Evolutionary conservation across 257 asterid species (phyloP), one percentile per base, ranked within the genome.

Genomic region (Lantana camara): DNA sequence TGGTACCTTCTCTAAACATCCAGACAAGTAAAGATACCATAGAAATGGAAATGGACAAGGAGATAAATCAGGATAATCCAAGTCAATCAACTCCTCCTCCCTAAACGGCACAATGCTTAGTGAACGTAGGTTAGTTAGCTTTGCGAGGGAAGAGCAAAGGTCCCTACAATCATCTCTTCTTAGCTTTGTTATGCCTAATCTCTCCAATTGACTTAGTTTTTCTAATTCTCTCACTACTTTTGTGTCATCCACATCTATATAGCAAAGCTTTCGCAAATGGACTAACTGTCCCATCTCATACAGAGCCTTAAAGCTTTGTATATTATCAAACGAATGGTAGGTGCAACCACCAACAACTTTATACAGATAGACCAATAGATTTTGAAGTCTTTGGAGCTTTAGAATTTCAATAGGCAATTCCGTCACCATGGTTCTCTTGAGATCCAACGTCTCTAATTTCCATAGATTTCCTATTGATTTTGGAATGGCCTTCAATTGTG

Each of bases 161-260:
- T 62, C 74, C 56, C 5, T 57, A n/a, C 72, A 74, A 44, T 76
- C 72, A 56, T 67, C 68, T 44, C 51, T 71, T 42, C 57, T 61
- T n/a, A n/a, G n/a, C n/a, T n/a, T n/a, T n/a, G n/a, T n/a, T n/a
- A n/a, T n/a, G n/a, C n/a, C n/a, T n/a, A n/a, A n/a, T n/a, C n/a
- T n/a, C n/a, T n/a, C n/a, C n/a, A n/a, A n/a, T n/a, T n/a, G n/a
- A n/a, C n/a, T 0, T 4, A 75, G 64, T 16, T 54, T 54, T 20
- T 74, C 71, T 32, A 73, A 40, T 35, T 67, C 69, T 29, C 22
- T 16, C 45, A 73, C 40, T 22, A 45, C 45, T 41, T 12, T 14
- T 41, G 5, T 13, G 13, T 1, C 47, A 12, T 4, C 1, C 3
- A 5, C 17, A 41, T 10, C 2, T 10, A 41, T 41, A 12, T 41